phyloP scores from a whole-genome alignment of 2,329 filamentous ascomycete species.

The Knoxdaviesia proteae region DNA sequence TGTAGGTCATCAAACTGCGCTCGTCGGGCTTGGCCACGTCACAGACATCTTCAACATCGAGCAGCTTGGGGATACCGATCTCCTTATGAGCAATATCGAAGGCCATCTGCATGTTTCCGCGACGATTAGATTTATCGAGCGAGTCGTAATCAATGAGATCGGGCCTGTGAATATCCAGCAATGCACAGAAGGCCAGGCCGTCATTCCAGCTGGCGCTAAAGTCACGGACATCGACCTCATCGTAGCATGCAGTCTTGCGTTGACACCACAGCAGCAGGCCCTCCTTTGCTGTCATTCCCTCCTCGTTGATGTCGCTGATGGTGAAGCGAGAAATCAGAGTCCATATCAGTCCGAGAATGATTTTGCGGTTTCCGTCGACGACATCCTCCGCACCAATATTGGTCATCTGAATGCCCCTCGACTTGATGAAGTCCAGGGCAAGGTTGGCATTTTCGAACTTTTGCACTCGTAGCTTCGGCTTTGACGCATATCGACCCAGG shows the following conservation, averaged over 20 bases:
- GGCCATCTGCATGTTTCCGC: constrained; percentile 91
- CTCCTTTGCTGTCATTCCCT: constrained; percentile 94
- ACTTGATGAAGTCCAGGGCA: constrained; percentile 81
- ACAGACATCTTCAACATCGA: constrained; percentile 95
- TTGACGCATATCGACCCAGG: constrained; percentile 87
- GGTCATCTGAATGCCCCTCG: constrained; percentile 82
- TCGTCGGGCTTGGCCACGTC: constrained; percentile 94
- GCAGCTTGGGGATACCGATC: constrained; percentile 85
- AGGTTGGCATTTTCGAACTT: constrained; percentile 97
- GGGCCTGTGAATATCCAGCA: constrained; percentile 89
- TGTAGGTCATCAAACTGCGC: constrained; percentile 95
- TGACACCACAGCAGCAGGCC: constrained; percentile 93
- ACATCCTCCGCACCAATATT: constrained; percentile 98
- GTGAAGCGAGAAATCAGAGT: constrained; percentile 94
- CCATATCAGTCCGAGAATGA: constrained; percentile 94
- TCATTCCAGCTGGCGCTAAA: constrained; percentile 97
- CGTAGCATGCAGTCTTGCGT: constrained; percentile 94
- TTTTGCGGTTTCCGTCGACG: constrained; percentile 93
- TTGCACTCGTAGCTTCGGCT: constrained; percentile 89
- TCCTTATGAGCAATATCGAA: constrained; percentile 93
- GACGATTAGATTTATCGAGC: constrained; percentile 82
- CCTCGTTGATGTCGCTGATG: constrained; percentile 95
- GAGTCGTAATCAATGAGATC: constrained; percentile 94
- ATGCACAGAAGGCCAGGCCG: constrained; percentile 84
- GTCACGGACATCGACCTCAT: constrained; percentile 86